Base-by-base conservation (phyloP, 768 basidiomycete species). In the Leccinum pellstonianum region DNA sequence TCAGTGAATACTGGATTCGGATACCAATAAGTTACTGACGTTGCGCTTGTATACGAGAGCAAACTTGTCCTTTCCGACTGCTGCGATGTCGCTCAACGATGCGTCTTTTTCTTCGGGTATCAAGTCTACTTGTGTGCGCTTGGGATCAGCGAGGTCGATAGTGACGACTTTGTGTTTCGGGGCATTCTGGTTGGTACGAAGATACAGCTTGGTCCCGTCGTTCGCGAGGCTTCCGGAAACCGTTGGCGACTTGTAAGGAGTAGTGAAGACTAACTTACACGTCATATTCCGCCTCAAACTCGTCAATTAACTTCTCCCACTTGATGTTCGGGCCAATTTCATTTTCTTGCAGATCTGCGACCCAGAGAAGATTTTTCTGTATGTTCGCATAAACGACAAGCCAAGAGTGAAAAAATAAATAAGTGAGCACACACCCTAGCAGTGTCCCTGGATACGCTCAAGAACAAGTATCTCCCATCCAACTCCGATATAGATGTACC, bases 351-450 rank as follows among this genome's bases (percentile, higher is more conserved):
- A 91, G 77, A 63, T 91, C 85, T 7, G 87, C 82, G 50, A 92
- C 78, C 90, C 90, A 92, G 2, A 91, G 70, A 10, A 86, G 70
- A 67, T 90, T 87, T 84, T 85, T 86, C 89, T 91, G 62, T n/a
- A 46, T 47, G 19, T n/a, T 10, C 50, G 21, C 54, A 50, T 27
- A 52, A 43, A 23, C 27, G 17, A 48, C 35, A 35, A 55, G 27
- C 41, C 41, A 8, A 33, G 25, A 7, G 49, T 33, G 14, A 46
- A 48, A 52, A 59, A 43, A 51, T 38, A 14, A 35, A 31, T 4
- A 27, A 59, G 46, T 38, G 47, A 48, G 11, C 31, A 68, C 77
- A 61, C 72, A 88, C 90, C 69, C 81, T 78, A 12, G 86, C 81
- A 21, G 85, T 88, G 65, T 90, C 90, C 66, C 80, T 82, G 41